Conservation (phyloP, 768 basidiomycete species). For the Amyloporia xantha region DNA sequence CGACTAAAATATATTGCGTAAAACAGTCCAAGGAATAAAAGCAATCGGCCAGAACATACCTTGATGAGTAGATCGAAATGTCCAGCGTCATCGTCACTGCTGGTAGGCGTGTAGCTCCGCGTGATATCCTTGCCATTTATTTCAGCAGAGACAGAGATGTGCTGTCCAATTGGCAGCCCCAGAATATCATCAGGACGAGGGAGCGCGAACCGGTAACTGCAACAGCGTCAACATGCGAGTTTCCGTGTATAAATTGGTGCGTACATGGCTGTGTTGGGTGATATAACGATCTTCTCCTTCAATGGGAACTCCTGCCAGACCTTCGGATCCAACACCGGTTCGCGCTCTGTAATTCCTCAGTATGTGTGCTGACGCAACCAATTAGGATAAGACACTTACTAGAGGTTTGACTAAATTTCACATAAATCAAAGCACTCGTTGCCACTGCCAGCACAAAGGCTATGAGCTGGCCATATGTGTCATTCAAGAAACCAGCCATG, state of each 20-base stretch:
- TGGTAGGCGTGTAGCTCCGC: constrained; percentile 94
- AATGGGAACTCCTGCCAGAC: constrained; percentile 83
- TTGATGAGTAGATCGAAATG: constrained; percentile 97
- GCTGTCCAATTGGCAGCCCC: constrained; percentile 94
- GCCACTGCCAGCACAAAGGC: constrained; percentile 46
- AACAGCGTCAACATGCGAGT: constrained; percentile 5
- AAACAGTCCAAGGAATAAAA: background rate
- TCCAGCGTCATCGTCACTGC: constrained; percentile 86
- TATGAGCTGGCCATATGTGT: constrained; percentile 39
- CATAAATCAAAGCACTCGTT: constrained; percentile 44
- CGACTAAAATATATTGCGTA: constrained; percentile 41
- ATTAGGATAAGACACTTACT: constrained; percentile 7
- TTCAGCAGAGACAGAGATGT: constrained; percentile 86
- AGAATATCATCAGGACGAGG: constrained; percentile 70
- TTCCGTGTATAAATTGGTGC: constrained; percentile 17
- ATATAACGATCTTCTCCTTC: constrained; percentile 72
- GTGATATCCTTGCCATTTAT: constrained; percentile 87
- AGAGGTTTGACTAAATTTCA: constrained; percentile 33
- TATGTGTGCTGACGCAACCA: constrained; percentile 4
- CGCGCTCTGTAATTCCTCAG: constrained; percentile 39
- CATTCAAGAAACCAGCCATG: constrained; percentile 21
- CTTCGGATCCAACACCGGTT: constrained; percentile 65
- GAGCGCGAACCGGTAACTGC: constrained; percentile 87
- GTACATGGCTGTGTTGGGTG: constrained; percentile 94
- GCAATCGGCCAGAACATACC: constrained; percentile 35